phyloP scores from a whole-genome alignment of 2,329 filamentous ascomycete genomes.

The Colletotrichum sp. region DNA sequence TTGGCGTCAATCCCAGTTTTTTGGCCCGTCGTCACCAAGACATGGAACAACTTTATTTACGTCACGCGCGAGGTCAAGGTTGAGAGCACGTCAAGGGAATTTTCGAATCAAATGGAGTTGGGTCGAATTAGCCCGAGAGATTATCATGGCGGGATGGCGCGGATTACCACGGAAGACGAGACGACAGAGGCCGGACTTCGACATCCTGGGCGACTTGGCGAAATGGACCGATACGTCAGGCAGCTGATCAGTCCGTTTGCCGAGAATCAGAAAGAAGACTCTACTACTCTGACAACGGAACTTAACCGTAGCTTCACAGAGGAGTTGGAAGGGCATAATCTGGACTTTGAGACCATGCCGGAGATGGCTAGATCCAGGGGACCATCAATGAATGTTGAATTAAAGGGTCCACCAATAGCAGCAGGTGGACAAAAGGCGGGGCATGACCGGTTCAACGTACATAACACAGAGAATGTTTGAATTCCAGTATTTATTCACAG shows the following conservation, averaged over 20 bases:
- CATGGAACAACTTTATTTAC: background rate
- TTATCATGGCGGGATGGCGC: background rate
- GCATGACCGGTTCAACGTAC: background rate
- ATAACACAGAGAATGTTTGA: background rate
- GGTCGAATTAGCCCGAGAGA: background rate
- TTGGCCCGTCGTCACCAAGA: background rate
- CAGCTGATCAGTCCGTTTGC: background rate
- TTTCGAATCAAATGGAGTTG: background rate
- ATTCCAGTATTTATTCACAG: background rate
- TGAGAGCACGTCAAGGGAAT: background rate
- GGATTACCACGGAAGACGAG: background rate
- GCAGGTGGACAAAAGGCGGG: background rate
- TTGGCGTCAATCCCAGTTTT: slow-evolving; percentile 6
- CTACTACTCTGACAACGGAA: background rate
- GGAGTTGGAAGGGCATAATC: background rate
- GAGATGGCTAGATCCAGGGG: background rate
- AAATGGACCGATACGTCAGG: background rate
- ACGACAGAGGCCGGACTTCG: background rate
- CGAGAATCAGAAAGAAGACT: background rate
- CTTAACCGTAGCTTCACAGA: background rate
- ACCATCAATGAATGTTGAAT: background rate
- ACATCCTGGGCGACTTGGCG: background rate
- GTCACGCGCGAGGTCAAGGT: slow-evolving; percentile 2
- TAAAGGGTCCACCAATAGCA: background rate
- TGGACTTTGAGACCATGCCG: background rate